These are phyloP conservation scores for Neoascochyta sp. DNA, from an alignment of 2,329 filamentous ascomycete genomes.

Conservation along the genomic window DNA sequence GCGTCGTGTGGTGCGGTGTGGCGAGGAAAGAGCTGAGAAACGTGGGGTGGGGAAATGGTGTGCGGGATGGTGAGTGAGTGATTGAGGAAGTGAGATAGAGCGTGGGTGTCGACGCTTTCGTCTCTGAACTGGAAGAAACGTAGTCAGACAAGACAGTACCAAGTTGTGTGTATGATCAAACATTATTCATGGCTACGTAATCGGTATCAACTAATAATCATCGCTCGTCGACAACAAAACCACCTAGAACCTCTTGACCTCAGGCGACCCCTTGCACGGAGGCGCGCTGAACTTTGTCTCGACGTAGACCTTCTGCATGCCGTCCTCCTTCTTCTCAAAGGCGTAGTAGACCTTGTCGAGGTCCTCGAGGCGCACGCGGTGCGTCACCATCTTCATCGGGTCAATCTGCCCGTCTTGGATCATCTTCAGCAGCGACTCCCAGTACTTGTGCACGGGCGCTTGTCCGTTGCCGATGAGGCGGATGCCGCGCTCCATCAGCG, in stretches of 20 bases:
- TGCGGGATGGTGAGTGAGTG: too few relatives aligned
- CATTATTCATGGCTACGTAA: too few relatives aligned
- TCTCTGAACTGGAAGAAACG: too few relatives aligned
- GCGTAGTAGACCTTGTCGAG: conserved; percentile 53
- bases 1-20: too few relatives aligned
- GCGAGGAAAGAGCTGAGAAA: too few relatives aligned
- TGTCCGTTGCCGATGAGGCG: conserved; percentile 68
- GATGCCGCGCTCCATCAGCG: conserved; percentile 82
- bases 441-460: conserved; percentile 77
- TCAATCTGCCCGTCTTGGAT: conserved; percentile 68
- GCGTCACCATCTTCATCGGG: conserved; percentile 74
- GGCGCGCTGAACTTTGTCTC: conserved; percentile 57
- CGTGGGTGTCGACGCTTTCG: too few relatives aligned
- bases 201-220: too few relatives aligned
- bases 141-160: too few relatives aligned
- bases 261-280: conserved; percentile 49
- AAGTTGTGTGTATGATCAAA: too few relatives aligned
- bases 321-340: conserved; percentile 68
- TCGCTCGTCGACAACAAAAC: too few relatives aligned
- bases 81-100: too few relatives aligned
- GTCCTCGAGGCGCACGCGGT: conserved; percentile 59
- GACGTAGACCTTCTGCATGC: conserved; percentile 77
- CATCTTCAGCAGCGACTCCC: conserved; percentile 68
- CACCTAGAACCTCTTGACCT: conserved; percentile 45
- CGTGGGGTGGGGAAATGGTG: too few relatives aligned